phyloP scores from a whole-genome alignment of 192 early-diverging fungal genomes.

The Cladochytrium replicatum region DNA sequence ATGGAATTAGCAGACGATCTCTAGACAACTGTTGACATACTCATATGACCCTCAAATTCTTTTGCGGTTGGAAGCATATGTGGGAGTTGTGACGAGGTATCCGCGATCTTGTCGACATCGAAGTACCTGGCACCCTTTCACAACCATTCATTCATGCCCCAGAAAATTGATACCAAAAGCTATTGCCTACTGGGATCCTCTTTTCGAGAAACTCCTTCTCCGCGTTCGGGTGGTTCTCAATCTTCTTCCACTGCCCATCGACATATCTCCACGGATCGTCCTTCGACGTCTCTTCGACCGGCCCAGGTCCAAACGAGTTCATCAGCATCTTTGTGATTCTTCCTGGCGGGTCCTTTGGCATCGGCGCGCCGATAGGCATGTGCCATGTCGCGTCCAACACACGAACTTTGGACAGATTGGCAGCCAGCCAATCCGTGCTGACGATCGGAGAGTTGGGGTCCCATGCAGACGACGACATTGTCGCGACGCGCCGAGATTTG shows the following conservation, averaged over 20 bases:
- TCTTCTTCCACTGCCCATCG: slow-evolving; percentile 11
- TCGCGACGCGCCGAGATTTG: too few species aligned
- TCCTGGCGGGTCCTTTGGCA: slow-evolving; percentile 34
- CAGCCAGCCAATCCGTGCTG: slow-evolving; percentile 48
- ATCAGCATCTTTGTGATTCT: too few species aligned
- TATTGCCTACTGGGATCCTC: background rate
- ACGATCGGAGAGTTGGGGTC: too few species aligned
- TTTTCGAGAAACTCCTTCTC: background rate
- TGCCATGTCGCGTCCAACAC: slow-evolving; percentile 89
- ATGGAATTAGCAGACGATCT: slow-evolving; percentile 1
- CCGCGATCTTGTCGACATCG: slow-evolving; percentile 80
- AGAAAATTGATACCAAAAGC: background rate
- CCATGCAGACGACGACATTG: too few species aligned
- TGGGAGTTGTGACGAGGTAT: slow-evolving; percentile 58
- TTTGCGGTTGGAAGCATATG: slow-evolving; percentile 81
- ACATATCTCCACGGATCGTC: slow-evolving; percentile 62
- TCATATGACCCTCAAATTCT: slow-evolving; percentile 45
- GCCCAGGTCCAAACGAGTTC: background rate
- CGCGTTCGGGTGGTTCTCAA: background rate
- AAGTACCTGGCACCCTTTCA: slow-evolving; percentile 69
- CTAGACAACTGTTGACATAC: slow-evolving; percentile 4
- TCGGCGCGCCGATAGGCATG: slow-evolving; percentile 60
- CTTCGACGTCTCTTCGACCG: slow-evolving; percentile 8
- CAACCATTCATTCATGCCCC: background rate
- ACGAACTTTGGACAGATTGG: slow-evolving; percentile 53